Base-by-base conservation (phyloP, 2,329 filamentous ascomycete genomes). In the Clonostachys byssicola region DNA sequence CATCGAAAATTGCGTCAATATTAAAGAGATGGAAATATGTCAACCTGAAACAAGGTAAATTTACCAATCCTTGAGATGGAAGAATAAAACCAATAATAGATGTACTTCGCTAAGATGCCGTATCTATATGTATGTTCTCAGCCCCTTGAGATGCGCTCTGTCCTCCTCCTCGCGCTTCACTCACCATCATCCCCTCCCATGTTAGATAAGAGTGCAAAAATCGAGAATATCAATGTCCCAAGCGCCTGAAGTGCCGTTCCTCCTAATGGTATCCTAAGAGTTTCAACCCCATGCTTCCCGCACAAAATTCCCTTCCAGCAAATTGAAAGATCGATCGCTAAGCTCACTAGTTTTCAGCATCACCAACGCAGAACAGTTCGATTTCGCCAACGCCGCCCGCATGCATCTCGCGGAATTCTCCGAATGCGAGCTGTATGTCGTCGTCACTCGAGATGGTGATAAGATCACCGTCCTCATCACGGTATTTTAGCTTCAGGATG, bases 391-490 rank as follows among this genome's bases (percentile, higher is more conserved):
- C 84, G 54, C 86, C 84, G 40, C 85, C 86, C 45, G 80, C 77
- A 45, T 78, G 76, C 63, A 73, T 72, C 60, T 96, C 91, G 34
- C 88, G 83, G 92, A 92, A 96, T 56, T 95, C 92, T 64, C 92
- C 86, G 61, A 99, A 96, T 5, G 94, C 94, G 56, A 94, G 91
- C 59, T 95, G 90, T 40, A 99, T 94, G 56, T 96, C 94, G 59
- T 99, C 94, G 59, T 99, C 94, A 51, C 88, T 92, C 63, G 94
- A 88, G 47, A 99, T 96, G 45, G 86, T 92, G 51, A 99, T 89
- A 61, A 86, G 92, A 60, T 97, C 94, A 43, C 89, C 89, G 55
- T 99, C 94, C 60, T 92, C 88, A 60, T 99, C 94, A 45, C 85
- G 81, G 66, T 97, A 99, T 52, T 91, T 88, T 47, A 99, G 73